A percentile compares a stretch with the other conserved stretches of the same genome.
These are phyloP conservation scores for Albophoma yamanashiensis DNA, from an alignment of 2,329 filamentous ascomycete species.

Conservation along the genomic window DNA sequence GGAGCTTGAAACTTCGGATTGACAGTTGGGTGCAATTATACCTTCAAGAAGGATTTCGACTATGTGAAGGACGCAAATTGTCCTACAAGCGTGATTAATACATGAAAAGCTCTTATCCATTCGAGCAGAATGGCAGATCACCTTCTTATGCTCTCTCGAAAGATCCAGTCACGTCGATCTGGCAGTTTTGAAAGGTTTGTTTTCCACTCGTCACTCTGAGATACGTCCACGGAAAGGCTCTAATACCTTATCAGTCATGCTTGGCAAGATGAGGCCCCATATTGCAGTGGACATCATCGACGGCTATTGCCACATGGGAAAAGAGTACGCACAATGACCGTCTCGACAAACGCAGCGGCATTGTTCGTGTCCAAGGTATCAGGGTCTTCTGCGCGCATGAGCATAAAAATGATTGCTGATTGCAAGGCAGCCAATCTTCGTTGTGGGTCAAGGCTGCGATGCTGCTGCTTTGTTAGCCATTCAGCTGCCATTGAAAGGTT, in stretches of 20 bases:
- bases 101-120: no score
- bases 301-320: neutral
- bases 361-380: neutral
- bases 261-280: neutral
- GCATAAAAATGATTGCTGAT: neutral
- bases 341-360: neutral
- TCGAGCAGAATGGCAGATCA: neutral
- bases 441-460: neutral
- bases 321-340: neutral
- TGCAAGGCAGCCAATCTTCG: neutral
- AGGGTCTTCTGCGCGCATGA: neutral
- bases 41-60: neutral
- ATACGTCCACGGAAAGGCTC: neutral
- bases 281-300: no score
- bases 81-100: neutral
- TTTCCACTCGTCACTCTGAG: neutral
- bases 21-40: neutral
- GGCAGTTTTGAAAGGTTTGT: neutral
- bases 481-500: no score
- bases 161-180: neutral
- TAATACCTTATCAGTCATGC: neutral
- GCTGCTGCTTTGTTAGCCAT: neutral
- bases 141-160: neutral
- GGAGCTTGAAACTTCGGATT: neutral
- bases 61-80: neutral